Conservation (phyloP, 192 early-diverging fungal species). For the Mortierella hygrophila region DNA sequence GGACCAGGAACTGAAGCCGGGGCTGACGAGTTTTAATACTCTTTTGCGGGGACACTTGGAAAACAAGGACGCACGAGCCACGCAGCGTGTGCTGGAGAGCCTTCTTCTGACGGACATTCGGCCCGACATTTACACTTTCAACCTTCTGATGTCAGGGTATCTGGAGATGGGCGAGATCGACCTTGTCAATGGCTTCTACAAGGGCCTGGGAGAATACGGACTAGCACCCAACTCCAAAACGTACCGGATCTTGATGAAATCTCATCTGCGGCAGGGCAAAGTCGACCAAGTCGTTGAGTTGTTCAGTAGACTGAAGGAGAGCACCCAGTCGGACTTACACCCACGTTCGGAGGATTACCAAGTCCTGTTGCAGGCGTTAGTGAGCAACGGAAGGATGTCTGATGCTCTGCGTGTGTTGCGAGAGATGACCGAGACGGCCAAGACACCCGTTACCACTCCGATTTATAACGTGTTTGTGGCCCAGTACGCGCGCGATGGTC, state of each 20-base stretch:
- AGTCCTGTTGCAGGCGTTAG: slow-evolving; percentile 33
- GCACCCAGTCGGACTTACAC: slow-evolving; percentile 17
- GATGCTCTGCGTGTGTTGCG: slow-evolving; percentile 38
- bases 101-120: slow-evolving; percentile 34
- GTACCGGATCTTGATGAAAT: slow-evolving; percentile 46
- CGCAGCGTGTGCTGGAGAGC: slow-evolving; percentile 38
- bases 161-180: slow-evolving; percentile 49
- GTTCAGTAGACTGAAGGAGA: slow-evolving; percentile 41
- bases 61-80: slow-evolving; percentile 33
- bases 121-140: slow-evolving; percentile 53
- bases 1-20: slow-evolving; percentile 18
- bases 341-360: slow-evolving; percentile 38
- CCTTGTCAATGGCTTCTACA: slow-evolving; percentile 48
- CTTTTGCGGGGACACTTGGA: slow-evolving; percentile 29
- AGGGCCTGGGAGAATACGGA: slow-evolving; percentile 49
- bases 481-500: slow-evolving; percentile 38
- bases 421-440: slow-evolving; percentile 29
- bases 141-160: slow-evolving; percentile 49
- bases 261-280: slow-evolving; percentile 30
- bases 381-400: slow-evolving; percentile 21
- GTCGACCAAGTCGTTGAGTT: slow-evolving; percentile 27
- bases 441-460: slow-evolving; percentile 24
- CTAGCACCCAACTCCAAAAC: slow-evolving; percentile 45
- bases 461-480: slow-evolving; percentile 54
- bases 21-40: slow-evolving; percentile 48